Evolutionary conservation across 371 early-diverging fungal species (phyloP), one percentile per base, ranked within the genome.

Genomic region (Rhizomucor pusillus): DNA sequence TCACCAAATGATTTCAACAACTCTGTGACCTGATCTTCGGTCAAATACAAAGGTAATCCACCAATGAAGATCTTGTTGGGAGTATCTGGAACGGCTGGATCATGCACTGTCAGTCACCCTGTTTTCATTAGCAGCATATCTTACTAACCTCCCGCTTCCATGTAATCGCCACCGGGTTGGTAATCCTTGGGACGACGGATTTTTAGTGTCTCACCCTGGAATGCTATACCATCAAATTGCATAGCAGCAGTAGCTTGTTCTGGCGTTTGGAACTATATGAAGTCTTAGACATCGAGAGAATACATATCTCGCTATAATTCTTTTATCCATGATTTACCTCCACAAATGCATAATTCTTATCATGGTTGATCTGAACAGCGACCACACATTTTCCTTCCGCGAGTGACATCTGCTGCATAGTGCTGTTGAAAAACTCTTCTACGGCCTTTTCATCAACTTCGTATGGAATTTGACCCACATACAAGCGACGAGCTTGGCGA

Each of bases 101-200:
- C 5, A 20, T 4, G n/a, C 37, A 40, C 22, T 20, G 39, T 50
- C 2, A 13, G 90, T 86, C 14, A 95, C 81, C 9, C 88, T 80
- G 16, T 90, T 90, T 25, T 74, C 67, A 23, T 78, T 77, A 39
- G 75, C 66, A 44, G 74, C 71, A 22, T 67, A 7, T 29, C 29
- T 29, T 29, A 29, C 29, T 29, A 29, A 29, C 29, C 29, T 6
- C 5, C 5, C 5, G 44, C 33, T n/a, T 52, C 52, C 16, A 43
- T 14, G 34, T 52, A 52, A 11, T 52, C 52, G 1, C 55, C 55
- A n/a, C 90, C 88, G 3, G 91, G 88, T 43, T 84, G 82, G 58
- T 96, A 97, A 62, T 97, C 96, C 65, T 95, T 96, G 20, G 98
- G 97, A 46, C 98, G 82, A 40, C 97, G 91, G 55, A 97, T 88